phyloP scores from a whole-genome alignment of 2,329 filamentous ascomycete genomes.

The Penicillium frequentans region DNA sequence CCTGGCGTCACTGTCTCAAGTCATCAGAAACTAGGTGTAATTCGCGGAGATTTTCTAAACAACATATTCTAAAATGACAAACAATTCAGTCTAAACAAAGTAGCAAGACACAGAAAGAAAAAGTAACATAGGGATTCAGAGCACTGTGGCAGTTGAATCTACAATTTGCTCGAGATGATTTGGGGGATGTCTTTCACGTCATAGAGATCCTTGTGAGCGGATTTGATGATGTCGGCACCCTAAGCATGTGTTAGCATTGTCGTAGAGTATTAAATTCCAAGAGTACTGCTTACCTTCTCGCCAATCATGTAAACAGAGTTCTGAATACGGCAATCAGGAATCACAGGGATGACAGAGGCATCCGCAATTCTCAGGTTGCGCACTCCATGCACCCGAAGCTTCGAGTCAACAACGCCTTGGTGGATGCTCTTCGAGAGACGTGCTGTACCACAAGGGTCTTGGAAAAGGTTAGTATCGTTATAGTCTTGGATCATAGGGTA shows the following conservation, averaged over 20 bases:
- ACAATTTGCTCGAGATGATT: constrained; percentile 19
- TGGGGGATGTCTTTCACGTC: constrained; percentile 21
- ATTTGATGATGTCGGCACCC: constrained; percentile 32
- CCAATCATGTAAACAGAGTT: constrained; percentile 62
- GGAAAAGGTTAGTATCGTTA: not conserved
- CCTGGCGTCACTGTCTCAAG: too few relatives aligned
- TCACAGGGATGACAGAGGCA: constrained; percentile 56
- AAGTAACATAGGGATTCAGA: not conserved
- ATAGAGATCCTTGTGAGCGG: constrained; percentile 25
- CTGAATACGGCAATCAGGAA: constrained; percentile 59
- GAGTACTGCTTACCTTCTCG: constrained; percentile 43
- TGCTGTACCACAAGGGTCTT: constrained; percentile 53
- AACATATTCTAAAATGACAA: not conserved
- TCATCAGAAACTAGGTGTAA: not conserved
- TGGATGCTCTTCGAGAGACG: constrained; percentile 54
- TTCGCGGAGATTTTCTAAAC: not conserved
- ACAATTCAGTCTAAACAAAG: not conserved
- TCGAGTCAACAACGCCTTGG: constrained; percentile 54
- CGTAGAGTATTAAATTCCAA: not conserved
- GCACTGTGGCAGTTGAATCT: not conserved
- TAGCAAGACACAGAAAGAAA: not conserved
- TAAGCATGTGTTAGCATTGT: constrained; percentile 8
- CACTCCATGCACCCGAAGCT: constrained; percentile 55
- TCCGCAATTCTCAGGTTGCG: constrained; percentile 57
- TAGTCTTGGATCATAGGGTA: not conserved